Conservation (phyloP, 2,329 filamentous ascomycete species). For the Verticillium albo-atrum region DNA sequence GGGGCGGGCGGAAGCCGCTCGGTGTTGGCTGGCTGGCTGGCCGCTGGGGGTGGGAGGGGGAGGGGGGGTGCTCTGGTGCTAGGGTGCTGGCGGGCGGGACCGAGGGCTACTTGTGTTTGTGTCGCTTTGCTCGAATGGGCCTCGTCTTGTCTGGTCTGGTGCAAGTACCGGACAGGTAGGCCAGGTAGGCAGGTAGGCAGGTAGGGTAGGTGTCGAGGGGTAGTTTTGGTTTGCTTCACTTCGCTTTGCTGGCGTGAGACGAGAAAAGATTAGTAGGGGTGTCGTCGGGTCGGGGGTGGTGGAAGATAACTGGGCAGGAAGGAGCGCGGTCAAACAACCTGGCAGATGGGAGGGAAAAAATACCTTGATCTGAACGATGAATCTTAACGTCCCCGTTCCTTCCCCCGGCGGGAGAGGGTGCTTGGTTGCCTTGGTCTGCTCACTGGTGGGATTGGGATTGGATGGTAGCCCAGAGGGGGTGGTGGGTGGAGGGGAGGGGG, state of each 20-base stretch:
- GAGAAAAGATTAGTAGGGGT: background rate
- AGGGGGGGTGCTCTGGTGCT: background rate
- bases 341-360: background rate
- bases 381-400: background rate
- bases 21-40: conserved; percentile 6
- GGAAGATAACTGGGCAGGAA: background rate
- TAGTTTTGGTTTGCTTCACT: background rate
- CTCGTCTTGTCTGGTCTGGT: background rate
- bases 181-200: background rate
- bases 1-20: background rate
- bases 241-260: background rate
- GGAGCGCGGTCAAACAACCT: background rate
- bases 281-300: background rate
- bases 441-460: background rate
- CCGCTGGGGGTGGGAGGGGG: background rate
- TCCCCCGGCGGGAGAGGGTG: background rate
- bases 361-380: background rate
- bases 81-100: background rate
- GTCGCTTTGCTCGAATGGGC: background rate
- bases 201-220: background rate
- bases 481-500: background rate
- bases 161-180: background rate
- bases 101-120: background rate
- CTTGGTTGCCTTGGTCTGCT: background rate
- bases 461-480: background rate